Conservation (phyloP, 306 rosid species). For the Fragaria ananassa region DNA sequence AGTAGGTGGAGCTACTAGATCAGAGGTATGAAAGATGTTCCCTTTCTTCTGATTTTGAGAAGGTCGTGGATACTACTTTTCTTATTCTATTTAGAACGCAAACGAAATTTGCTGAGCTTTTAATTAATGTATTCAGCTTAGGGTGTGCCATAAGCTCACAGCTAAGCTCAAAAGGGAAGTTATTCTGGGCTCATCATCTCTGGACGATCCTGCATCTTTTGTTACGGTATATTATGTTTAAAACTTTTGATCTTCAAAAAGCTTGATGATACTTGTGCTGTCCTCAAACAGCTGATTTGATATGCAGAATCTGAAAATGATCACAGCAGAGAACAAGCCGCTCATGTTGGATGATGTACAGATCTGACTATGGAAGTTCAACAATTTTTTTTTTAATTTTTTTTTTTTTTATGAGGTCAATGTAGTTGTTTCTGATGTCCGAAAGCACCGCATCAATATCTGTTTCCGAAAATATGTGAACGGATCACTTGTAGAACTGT, state of each 20-base stretch:
- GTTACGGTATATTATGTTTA: constrained; percentile 46
- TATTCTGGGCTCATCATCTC: constrained; percentile 79
- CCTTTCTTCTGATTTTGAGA: not conserved
- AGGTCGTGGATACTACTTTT: constrained; percentile 1
- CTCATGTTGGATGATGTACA: constrained; percentile 74
- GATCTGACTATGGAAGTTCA: constrained; percentile 39
- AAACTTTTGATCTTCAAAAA: not conserved
- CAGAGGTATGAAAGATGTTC: constrained; percentile 55
- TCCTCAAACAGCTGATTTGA: not conserved
- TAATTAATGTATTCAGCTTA: constrained; percentile 53
- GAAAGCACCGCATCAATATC: too few species aligned
- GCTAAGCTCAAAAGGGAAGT: constrained; percentile 76
- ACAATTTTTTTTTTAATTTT: too few species aligned
- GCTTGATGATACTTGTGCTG: too few species aligned
- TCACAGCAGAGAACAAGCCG: constrained; percentile 47
- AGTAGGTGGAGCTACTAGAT: constrained; percentile 92
- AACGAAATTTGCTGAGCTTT: not conserved
- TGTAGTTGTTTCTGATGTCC: too few species aligned
- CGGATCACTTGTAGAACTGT: too few species aligned
- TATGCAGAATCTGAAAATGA: constrained; percentile 77
- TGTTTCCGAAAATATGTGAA: too few species aligned
- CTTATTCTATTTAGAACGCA: too few species aligned
- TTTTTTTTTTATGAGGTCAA: too few species aligned
- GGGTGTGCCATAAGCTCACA: constrained; percentile 90
- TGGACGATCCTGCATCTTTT: constrained; percentile 84